Evolutionary conservation across 495 filamentous ascomycete species (phyloP), one percentile per base, ranked within the genome.

Genomic region (Penicillium odoratum): DNA sequence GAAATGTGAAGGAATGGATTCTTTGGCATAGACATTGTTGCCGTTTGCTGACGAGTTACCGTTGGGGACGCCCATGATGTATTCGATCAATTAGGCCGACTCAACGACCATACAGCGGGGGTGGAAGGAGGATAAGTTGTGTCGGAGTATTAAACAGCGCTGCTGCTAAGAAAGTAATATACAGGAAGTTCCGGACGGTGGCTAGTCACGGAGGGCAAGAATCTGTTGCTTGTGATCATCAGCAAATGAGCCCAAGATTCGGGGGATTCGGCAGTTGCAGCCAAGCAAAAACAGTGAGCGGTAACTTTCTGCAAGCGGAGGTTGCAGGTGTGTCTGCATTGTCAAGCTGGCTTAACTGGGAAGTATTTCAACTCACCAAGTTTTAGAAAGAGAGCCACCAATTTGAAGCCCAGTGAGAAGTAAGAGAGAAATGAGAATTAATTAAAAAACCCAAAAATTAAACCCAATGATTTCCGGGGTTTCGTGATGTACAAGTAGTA

Each of bases 1-100:
- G 74, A 97, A 99, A 79, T 99, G 94, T 73, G 88, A 79, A 28
- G 91, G 83, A 30, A 99, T 82, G 73, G 90, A 91, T 47, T 89
- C 86, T 51, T 91, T 85, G 59, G 86, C 85, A 13, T 84, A 84
- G 69, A 74, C 81, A 60, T 73, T 68, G 44, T 79, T 65, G 61
- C 83, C 83, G 64, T 86, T 88, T 58, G 68, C 67, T 62, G 63
- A 21, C 21, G 21, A 42, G 25, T 51, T 65, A 55, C 68, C 72
- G 60, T 77, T 77, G 59, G 73, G 51, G 53, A 61, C 62, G 50
- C 68, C 65, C 76, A 79, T 79, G 67, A 65, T 76, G 69, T 48
- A 46, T 69, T 21, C 15, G 34, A 56, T 48, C 31, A 48, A 48
- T 18, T 48, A 48, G 44, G 43, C 5, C 31, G 48, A 38, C 18